Evolutionary conservation across 2,329 filamentous ascomycete genomes (phyloP), one percentile per base, ranked within the genome.

Genomic region (Ophiostoma sp.): DNA sequence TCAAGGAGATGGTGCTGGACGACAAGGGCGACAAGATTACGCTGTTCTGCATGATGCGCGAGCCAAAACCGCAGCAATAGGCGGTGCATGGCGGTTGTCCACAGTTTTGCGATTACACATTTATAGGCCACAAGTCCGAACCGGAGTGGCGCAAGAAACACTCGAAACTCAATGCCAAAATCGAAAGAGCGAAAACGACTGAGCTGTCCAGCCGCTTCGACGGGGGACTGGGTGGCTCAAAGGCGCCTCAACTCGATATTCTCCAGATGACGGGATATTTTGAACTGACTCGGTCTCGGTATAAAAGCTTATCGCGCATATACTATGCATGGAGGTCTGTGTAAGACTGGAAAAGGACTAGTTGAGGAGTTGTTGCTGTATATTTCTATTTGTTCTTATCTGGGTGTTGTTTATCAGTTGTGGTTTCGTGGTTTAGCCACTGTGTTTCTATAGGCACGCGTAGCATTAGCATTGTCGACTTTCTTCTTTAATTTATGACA

Each of bases 11-110:
- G 65, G 65, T 67, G 5, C 23, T 41, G 23, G 65, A 67, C 65
- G 65, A 67, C 39, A 41, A 41, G n/a, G 65, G 65, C 3, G 65
- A 67, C 36, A 41, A 41, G n/a, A 67, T 67, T 6, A 31, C 65
- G 7, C 39, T 67, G n/a, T 67, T 27, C n/a, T 67, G 65, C 65
- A 67, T 67, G 65, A 67, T 67, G 11, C 65, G 65, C 23, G 65
- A 67, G 36, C 65, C 65, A 41, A 67, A 65, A 39, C 33, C 41
- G 27, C 20, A 3, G 65, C 39, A 67, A 27, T 48, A 57, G 23
- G 10, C 23, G n/a, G n/a, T 57, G 23, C 10, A 11, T 54, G 5
- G 15, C n/a, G n/a, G 23, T 1, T 6, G 20, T 20, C 17, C 20
- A 10, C 44, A 20, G 44, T 48, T n/a, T 48, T 17, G 17, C 17